Evolutionary conservation across 768 basidiomycete species (phyloP).

Genomic region (Phlegmacium glaucopus): DNA sequence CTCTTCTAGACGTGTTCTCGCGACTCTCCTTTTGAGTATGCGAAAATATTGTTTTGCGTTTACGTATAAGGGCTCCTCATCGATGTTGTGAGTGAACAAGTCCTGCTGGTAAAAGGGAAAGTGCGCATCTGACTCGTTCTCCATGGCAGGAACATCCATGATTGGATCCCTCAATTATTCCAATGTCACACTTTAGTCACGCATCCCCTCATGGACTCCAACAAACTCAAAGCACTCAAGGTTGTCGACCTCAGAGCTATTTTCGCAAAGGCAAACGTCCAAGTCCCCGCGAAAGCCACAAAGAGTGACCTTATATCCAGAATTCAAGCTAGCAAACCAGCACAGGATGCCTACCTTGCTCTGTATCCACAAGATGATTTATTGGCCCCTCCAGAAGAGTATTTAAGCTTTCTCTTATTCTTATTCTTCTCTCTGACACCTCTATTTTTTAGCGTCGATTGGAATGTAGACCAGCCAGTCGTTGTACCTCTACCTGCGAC

Average conservation of each 20-base stretch:
- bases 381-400: constrained; percentile 36
- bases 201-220: constrained; percentile 27
- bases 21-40: constrained; percentile 92
- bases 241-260: constrained; percentile 68
- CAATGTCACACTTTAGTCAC: constrained; percentile 18
- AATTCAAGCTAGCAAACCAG: constrained; percentile 50
- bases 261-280: constrained; percentile 47
- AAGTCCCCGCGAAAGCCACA: constrained; percentile 53
- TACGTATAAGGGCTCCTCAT: constrained; percentile 98
- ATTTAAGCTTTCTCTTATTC: constrained; percentile 3
- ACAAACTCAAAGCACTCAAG: constrained; percentile 57
- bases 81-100: constrained; percentile 42
- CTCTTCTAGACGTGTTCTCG: constrained; percentile 89
- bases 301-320: constrained; percentile 66
- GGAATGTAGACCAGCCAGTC: constrained; percentile 32
- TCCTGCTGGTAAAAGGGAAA: constrained; percentile 22
- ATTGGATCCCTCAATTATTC: constrained; percentile 19
- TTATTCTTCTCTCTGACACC: constrained; percentile 2
- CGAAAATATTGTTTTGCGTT: constrained; percentile 99
- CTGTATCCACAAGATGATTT: constrained; percentile 32
- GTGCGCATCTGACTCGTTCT: constrained; percentile 20
- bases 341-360: constrained; percentile 46
- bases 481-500: background rate
- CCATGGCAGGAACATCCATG: constrained; percentile 22
- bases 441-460: constrained; percentile 34